Conservation (phyloP, 2,329 filamentous ascomycete species). For the Phialophora macrospora region DNA sequence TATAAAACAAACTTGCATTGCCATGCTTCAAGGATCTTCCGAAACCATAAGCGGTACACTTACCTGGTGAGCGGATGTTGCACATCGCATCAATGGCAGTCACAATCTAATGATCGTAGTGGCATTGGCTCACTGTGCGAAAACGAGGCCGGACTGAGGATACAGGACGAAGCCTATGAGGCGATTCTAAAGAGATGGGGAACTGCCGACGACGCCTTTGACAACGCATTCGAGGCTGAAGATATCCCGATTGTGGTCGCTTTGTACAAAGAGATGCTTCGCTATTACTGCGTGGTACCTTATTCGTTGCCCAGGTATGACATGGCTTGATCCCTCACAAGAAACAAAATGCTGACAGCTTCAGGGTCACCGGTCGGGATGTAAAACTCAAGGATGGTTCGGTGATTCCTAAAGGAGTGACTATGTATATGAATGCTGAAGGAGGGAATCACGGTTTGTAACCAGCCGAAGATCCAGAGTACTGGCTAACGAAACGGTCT, state of each 20-base stretch:
- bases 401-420: neutral
- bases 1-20: slow-evolving; percentile 2
- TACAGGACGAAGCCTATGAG: slow-evolving; percentile 4
- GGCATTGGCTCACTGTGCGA: too few species aligned
- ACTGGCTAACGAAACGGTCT: neutral
- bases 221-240: slow-evolving; percentile 14
- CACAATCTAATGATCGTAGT: too few species aligned
- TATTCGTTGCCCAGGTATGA: neutral
- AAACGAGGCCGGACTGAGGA: neutral
- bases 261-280: slow-evolving; percentile 22
- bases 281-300: slow-evolving; percentile 7
- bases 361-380: too few species aligned
- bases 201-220: slow-evolving; percentile 1
- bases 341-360: too few species aligned
- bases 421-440: slow-evolving; percentile 5
- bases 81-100: too few species aligned
- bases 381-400: too few species aligned
- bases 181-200: slow-evolving; percentile 15
- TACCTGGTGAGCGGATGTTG: too few species aligned
- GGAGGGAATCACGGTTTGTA: slow-evolving; percentile 1
- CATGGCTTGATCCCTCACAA: neutral
- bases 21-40: slow-evolving; percentile 16
- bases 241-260: slow-evolving; percentile 9
- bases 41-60: slow-evolving; percentile 13
- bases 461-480: too few species aligned